A percentile compares a stretch with the other conserved stretches of the same genome.
Conservation (phyloP, 495 filamentous ascomycete species). For the Hyphodiscus hymeniophilus region DNA sequence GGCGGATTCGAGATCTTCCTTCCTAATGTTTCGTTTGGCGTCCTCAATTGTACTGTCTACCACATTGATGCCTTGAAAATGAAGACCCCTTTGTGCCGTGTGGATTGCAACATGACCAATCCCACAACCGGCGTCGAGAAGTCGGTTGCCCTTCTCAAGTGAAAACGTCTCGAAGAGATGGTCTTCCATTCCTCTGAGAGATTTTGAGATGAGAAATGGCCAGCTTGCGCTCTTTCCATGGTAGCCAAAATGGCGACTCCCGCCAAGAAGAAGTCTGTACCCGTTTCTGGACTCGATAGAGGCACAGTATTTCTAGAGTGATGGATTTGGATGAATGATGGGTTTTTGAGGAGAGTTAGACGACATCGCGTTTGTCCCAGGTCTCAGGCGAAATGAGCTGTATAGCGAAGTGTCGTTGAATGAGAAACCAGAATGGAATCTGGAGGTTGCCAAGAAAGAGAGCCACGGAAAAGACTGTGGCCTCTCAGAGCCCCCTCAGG, state of each 20-base stretch:
- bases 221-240: conserved; percentile 36
- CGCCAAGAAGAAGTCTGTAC: conserved; percentile 40
- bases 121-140: conserved; percentile 48
- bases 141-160: conserved; percentile 29
- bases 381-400: too few relatives aligned
- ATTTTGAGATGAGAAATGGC: conserved; percentile 37
- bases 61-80: conserved; percentile 43
- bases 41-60: conserved; percentile 38
- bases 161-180: conserved; percentile 31
- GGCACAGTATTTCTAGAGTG: conserved; percentile 35
- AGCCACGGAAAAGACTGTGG: too few relatives aligned
- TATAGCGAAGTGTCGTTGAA: too few relatives aligned
- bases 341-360: conserved; percentile 11
- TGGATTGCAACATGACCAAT: conserved; percentile 40
- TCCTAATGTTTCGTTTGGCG: conserved; percentile 34
- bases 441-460: too few relatives aligned
- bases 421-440: too few relatives aligned
- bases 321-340: conserved; percentile 27
- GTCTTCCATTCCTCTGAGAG: conserved; percentile 42
- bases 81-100: conserved; percentile 32
- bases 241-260: conserved; percentile 45
- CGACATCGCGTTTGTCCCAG: too few relatives aligned
- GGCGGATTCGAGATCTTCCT: conserved; percentile 27
- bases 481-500: too few relatives aligned
- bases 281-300: conserved; percentile 42